These are phyloP conservation scores for Zymoseptoria crescenta DNA, from an alignment of 2,329 filamentous ascomycete species.

Conservation along the genomic window DNA sequence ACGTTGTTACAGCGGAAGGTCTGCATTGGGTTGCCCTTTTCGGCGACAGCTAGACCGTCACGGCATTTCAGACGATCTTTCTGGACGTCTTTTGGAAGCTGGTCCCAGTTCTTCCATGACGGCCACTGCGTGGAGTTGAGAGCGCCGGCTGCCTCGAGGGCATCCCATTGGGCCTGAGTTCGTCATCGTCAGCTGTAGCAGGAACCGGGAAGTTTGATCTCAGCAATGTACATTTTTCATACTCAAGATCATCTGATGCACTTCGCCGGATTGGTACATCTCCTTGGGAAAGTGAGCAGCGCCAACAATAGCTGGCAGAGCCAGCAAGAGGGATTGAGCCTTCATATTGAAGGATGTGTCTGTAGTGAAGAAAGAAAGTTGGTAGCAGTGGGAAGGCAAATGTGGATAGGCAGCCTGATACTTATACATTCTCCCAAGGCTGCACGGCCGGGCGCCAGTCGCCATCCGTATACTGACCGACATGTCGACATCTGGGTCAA, in stretches of 20 bases:
- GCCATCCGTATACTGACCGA: not conserved
- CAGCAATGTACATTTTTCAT: conserved; percentile 22
- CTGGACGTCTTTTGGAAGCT: conserved; percentile 22
- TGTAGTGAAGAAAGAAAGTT: not conserved
- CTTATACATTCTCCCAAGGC: not conserved
- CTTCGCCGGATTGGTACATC: conserved; percentile 35
- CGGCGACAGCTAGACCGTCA: conserved; percentile 33
- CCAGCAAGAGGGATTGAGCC: conserved; percentile 9
- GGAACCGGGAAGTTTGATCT: not conserved
- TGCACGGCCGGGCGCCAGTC: not conserved
- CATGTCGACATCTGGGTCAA: not conserved
- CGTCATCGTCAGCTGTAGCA: not conserved
- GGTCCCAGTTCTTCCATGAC: conserved; percentile 32
- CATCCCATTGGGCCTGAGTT: conserved; percentile 16
- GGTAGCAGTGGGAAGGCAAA: not conserved
- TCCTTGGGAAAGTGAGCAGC: conserved; percentile 20
- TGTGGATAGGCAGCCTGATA: not conserved
- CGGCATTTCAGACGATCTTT: conserved; percentile 27
- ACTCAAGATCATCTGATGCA: conserved; percentile 30
- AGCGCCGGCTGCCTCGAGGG: conserved; percentile 15
- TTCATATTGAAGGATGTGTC: conserved; percentile 10
- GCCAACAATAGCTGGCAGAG: conserved; percentile 6
- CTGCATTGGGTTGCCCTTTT: conserved; percentile 28
- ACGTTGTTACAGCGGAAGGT: conserved; percentile 35
- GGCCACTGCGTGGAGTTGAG: conserved; percentile 13